Conservation (phyloP, 257 asterid genomes). For the Jacaranda copaia region DNA sequence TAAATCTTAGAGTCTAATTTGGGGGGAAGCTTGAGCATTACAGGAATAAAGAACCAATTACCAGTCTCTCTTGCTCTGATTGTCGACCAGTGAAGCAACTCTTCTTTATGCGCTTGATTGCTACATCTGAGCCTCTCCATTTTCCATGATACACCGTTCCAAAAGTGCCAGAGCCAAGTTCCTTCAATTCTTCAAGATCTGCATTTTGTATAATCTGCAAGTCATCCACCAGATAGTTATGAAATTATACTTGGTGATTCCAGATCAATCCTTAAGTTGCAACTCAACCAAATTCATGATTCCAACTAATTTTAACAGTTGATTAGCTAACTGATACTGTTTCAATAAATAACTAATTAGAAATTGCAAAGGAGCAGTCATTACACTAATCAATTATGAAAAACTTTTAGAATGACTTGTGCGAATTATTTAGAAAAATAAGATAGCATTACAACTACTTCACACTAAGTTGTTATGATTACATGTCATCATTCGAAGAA, state of each 20-base stretch:
- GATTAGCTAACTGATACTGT: conserved; percentile 1
- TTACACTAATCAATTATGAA: background rate
- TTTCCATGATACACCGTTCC: conserved; percentile 59
- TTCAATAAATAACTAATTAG: background rate
- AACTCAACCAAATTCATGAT: conserved; percentile 16
- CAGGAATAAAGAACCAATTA: conserved; percentile 36
- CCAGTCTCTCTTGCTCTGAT: conserved; percentile 91
- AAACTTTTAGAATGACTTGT: background rate
- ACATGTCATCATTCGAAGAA: conserved; percentile 8
- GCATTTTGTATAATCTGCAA: conserved; percentile 51
- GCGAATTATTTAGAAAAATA: background rate
- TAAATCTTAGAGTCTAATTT: conserved; percentile 5
- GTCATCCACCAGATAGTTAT: conserved; percentile 34
- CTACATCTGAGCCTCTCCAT: conserved; percentile 80
- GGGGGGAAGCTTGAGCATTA: background rate
- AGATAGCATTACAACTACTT: conserved; percentile 21
- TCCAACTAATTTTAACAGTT: conserved; percentile 4
- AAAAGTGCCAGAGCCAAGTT: conserved; percentile 60
- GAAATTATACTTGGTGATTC: conserved; percentile 24
- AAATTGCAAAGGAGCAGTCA: conserved; percentile 14
- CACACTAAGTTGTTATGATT: conserved; percentile 29
- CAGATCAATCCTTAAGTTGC: background rate
- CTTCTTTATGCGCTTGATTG: conserved; percentile 84
- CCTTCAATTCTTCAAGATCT: conserved; percentile 55
- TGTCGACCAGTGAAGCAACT: conserved; percentile 82